Percentiles rank a stretch among this genome's conserved stretches.
These are phyloP conservation scores for Backusella psychrophila DNA, from an alignment of 192 early-diverging fungal genomes.

Conservation along the genomic window DNA sequence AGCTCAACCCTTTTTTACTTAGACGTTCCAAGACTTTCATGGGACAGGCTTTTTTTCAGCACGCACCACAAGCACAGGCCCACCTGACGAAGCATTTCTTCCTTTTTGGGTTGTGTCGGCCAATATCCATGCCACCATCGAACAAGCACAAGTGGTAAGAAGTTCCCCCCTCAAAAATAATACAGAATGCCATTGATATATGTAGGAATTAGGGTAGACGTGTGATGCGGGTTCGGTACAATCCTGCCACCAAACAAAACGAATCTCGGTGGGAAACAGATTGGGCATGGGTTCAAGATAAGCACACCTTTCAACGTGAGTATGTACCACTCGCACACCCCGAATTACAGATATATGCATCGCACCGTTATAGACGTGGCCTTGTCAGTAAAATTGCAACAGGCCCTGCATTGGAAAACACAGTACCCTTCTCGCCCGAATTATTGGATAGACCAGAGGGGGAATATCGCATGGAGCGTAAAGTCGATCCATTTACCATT, in stretches of 20 bases:
- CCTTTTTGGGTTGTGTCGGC: slow-evolving; percentile 54
- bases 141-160: slow-evolving; percentile 46
- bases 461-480: slow-evolving; percentile 23
- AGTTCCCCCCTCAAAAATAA: too few relatives aligned
- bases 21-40: slow-evolving; percentile 50
- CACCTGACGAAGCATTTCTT: slow-evolving; percentile 45
- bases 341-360: slow-evolving; percentile 48
- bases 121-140: slow-evolving; percentile 39
- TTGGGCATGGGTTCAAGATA: slow-evolving; percentile 41
- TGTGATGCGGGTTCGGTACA: slow-evolving; percentile 37
- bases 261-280: slow-evolving; percentile 47
- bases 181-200: neutral
- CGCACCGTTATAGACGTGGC: slow-evolving; percentile 49
- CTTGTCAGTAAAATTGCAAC: slow-evolving; percentile 47
- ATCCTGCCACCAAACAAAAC: slow-evolving; percentile 39
- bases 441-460: slow-evolving; percentile 37
- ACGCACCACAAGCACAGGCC: slow-evolving; percentile 30
- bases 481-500: slow-evolving; percentile 47
- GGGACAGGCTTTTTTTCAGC: slow-evolving; percentile 54
- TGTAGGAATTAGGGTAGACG: slow-evolving; percentile 38
- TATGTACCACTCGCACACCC: slow-evolving; percentile 34
- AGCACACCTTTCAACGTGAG: slow-evolving; percentile 31
- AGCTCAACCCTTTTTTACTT: neutral
- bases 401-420: slow-evolving; percentile 36
- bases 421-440: slow-evolving; percentile 30